phyloP scores from a whole-genome alignment of 2,329 filamentous ascomycete species.

The Eutypa lata region DNA sequence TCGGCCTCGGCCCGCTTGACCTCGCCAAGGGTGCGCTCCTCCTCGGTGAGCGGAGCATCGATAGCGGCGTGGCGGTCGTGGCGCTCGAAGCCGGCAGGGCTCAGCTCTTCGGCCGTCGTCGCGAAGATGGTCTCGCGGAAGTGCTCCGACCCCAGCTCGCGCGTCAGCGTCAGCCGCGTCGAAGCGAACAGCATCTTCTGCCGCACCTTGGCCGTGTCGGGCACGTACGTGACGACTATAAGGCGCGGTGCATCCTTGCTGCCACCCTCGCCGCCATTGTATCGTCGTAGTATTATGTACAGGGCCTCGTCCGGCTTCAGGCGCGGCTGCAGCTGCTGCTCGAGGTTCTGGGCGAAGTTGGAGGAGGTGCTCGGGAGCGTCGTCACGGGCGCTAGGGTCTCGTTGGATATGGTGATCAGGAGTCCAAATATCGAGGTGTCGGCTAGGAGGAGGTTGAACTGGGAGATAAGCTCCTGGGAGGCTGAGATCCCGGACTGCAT shows the following conservation, averaged over 20 bases:
- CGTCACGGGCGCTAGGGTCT: constrained; percentile 61
- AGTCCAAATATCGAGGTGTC: constrained; percentile 64
- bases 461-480: constrained; percentile 71
- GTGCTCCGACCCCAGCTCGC: constrained; percentile 74
- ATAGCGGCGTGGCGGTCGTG: constrained; percentile 66
- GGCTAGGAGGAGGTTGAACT: constrained; percentile 68
- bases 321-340: constrained; percentile 54
- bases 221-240: constrained; percentile 73
- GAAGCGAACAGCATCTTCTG: constrained; percentile 86
- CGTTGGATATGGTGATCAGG: constrained; percentile 66
- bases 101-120: constrained; percentile 68
- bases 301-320: constrained; percentile 65
- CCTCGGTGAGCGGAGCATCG: constrained; percentile 72
- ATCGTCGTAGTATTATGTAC: constrained; percentile 71
- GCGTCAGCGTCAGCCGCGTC: constrained; percentile 70
- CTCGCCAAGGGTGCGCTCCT: constrained; percentile 68
- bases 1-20: constrained; percentile 74
- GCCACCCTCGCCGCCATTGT: constrained; percentile 41
- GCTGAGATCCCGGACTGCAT: constrained; percentile 86
- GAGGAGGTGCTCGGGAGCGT: constrained; percentile 51
- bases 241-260: constrained; percentile 45
- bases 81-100: constrained; percentile 63
- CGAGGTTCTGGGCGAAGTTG: constrained; percentile 63
- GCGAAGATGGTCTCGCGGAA: constrained; percentile 75
- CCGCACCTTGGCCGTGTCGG: constrained; percentile 73